Base-by-base conservation (phyloP, 139 green algal genomes). In the Picochlorum sp. region DNA sequence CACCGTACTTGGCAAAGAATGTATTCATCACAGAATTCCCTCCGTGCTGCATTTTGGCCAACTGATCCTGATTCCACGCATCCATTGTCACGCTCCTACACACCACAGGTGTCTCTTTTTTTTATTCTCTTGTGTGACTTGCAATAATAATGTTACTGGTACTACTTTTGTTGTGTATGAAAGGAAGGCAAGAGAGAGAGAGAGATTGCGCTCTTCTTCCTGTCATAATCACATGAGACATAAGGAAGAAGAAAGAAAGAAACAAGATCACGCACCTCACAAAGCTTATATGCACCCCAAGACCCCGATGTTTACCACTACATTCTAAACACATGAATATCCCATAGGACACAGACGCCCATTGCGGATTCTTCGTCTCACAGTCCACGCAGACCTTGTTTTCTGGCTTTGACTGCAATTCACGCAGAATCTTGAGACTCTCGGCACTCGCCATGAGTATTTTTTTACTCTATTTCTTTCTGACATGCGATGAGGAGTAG, bases 291-390 rank as follows among this genome's bases (percentile, higher is more conserved):
- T 99, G 94, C 45, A 99, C 94, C 41, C 94, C 94, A 23, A 99
- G 79, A 0, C 89, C 87, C 13, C 94, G 75, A 70, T 99, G 94
- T 65, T 87, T 81, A 5, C 94, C 94, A 56, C 81, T 93, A 81
- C 94, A 99, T 65, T 98, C 90, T 31, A 99, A 69, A 76, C 94
- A 99, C 85, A 99, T 92, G 77, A 98, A 99, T 45, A 87, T 86
- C 51, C 94, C 94, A 70, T 98, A 97, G 5, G 79, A 91, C 1
- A 99, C 94, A 2, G 75, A 87, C 6, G 92, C 91, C 92, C 91
- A 96, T 73, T 96, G 86, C 13, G 93, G 91, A 49, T 96, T 97
- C 69, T 92, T 92, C 52, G 85, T 88, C 13, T 87, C 80, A 70
- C 93, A 98, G 67, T 98, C 93, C 4, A 90, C 87, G 55, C 93